Percentiles rank a stretch among this genome's conserved stretches.
These are phyloP conservation scores for Aspergillus japonicus DNA, from an alignment of 2,329 filamentous ascomycete species.

Conservation along the genomic window DNA sequence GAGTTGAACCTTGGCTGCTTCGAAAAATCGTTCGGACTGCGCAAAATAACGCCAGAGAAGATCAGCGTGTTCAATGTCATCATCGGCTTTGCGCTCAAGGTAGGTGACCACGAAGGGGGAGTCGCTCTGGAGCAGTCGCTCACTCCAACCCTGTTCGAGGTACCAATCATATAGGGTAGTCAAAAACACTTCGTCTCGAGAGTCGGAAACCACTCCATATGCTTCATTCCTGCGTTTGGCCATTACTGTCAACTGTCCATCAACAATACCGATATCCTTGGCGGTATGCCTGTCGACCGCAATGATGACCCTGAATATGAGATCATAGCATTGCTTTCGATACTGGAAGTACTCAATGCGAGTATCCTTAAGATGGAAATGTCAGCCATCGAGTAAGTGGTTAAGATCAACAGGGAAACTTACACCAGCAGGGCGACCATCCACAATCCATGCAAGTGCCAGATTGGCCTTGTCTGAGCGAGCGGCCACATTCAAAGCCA, in stretches of 20 bases:
- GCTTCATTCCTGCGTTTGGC: slow-evolving; percentile 82
- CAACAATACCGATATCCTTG: slow-evolving; percentile 68
- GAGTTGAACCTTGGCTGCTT: slow-evolving; percentile 83
- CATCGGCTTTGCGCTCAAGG: slow-evolving; percentile 70
- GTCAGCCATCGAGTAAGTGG: slow-evolving; percentile 10
- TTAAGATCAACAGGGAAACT: neutral
- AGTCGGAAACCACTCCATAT: slow-evolving; percentile 83
- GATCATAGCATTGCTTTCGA: slow-evolving; percentile 76
- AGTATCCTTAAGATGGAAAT: slow-evolving; percentile 54
- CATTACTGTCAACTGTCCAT: slow-evolving; percentile 73
- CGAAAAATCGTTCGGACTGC: slow-evolving; percentile 76
- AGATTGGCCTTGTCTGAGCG: slow-evolving; percentile 84
- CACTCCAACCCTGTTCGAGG: slow-evolving; percentile 76
- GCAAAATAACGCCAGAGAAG: slow-evolving; percentile 91
- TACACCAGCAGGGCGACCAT: slow-evolving; percentile 66
- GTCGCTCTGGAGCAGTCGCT: slow-evolving; percentile 79
- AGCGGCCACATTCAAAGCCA: slow-evolving; percentile 78
- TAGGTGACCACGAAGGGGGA: slow-evolving; percentile 86
- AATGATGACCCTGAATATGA: slow-evolving; percentile 80
- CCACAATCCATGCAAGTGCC: slow-evolving; percentile 82
- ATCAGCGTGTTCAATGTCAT: slow-evolving; percentile 77
- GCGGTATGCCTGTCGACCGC: slow-evolving; percentile 71
- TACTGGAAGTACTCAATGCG: slow-evolving; percentile 66
- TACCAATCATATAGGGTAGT: slow-evolving; percentile 99
- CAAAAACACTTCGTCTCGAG: slow-evolving; percentile 90